phyloP scores from a whole-genome alignment of 495 filamentous ascomycete species.

The Aspergillus nidulans region DNA sequence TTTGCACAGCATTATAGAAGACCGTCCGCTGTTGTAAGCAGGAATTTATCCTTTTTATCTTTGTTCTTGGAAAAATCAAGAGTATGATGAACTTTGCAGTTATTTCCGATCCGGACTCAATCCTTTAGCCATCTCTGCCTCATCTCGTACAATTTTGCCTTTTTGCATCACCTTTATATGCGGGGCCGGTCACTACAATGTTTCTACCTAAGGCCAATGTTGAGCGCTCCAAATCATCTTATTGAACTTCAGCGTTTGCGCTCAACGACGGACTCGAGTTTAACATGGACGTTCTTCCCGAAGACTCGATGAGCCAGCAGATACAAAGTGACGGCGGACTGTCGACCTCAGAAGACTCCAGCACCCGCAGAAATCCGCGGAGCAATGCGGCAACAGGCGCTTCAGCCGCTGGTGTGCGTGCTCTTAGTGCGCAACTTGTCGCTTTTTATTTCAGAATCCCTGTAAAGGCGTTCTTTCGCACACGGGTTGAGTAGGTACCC shows the following conservation, averaged over 20 bases:
- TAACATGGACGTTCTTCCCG: neutral
- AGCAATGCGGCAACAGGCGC: conserved; percentile 71
- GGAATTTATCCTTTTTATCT: too few species aligned
- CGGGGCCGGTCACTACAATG: conserved; percentile 1
- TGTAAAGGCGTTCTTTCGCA: conserved; percentile 84
- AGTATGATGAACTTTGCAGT: too few species aligned
- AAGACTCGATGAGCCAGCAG: neutral
- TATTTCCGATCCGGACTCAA: too few species aligned
- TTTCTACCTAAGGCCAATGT: neutral
- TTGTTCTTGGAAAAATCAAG: too few species aligned
- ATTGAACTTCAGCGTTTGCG: neutral
- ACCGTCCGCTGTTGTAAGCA: too few species aligned
- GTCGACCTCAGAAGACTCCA: conserved; percentile 7
- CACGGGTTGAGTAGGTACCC: conserved; percentile 72
- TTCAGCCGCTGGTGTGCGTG: conserved; percentile 75
- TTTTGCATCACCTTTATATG: too few species aligned
- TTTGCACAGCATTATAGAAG: conserved; percentile 16
- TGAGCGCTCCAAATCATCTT: neutral
- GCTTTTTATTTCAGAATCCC: conserved; percentile 89
- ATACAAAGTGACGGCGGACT: neutral
- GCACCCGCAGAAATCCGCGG: conserved; percentile 37
- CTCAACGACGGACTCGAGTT: neutral
- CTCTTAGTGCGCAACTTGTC: conserved; percentile 70
- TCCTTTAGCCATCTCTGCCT: too few species aligned
- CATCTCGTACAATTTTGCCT: too few species aligned